Evolutionary conservation across 164 flowering plant species (phyloP).

Genomic region (Malania oleifera): DNA sequence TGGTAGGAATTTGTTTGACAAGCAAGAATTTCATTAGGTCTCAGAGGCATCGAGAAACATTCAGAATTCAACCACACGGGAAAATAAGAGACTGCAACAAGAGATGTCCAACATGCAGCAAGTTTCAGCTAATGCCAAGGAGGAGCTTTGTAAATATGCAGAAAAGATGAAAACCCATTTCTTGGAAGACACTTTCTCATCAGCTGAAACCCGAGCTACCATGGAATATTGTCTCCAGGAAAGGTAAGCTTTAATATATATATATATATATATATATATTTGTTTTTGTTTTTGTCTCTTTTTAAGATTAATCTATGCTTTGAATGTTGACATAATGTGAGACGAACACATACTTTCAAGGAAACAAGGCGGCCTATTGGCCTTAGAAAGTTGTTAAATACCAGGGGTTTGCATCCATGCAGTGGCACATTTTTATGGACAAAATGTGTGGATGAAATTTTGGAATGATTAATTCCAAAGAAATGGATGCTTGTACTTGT

Average conservation of each 20-base stretch:
- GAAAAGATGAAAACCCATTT: slow-evolving; percentile 39
- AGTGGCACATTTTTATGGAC: too few species aligned
- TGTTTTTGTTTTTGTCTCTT: not conserved
- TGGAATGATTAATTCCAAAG: too few species aligned
- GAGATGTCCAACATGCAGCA: slow-evolving; percentile 50
- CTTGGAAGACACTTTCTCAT: slow-evolving; percentile 47
- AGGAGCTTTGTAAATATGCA: slow-evolving; percentile 36
- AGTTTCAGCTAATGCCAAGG: slow-evolving; percentile 34
- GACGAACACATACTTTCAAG: too few species aligned
- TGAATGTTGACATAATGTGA: too few species aligned
- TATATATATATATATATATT: not conserved
- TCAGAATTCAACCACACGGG: slow-evolving; percentile 29
- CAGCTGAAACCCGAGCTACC: slow-evolving; percentile 34
- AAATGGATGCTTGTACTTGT: too few species aligned
- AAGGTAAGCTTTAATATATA: slow-evolving; percentile 45
- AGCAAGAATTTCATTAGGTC: slow-evolving; percentile 33
- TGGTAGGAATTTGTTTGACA: not conserved
- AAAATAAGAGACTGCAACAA: slow-evolving; percentile 32
- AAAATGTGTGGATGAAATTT: too few species aligned
- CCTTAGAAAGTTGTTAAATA: too few species aligned
- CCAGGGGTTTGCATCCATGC: too few species aligned
- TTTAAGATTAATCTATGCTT: not conserved
- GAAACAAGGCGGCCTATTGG: too few species aligned
- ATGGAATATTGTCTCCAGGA: slow-evolving; percentile 44
- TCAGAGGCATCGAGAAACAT: slow-evolving; percentile 50